Base-by-base conservation (phyloP, 2,329 filamentous ascomycete genomes). In the Cladosporium velox region DNA sequence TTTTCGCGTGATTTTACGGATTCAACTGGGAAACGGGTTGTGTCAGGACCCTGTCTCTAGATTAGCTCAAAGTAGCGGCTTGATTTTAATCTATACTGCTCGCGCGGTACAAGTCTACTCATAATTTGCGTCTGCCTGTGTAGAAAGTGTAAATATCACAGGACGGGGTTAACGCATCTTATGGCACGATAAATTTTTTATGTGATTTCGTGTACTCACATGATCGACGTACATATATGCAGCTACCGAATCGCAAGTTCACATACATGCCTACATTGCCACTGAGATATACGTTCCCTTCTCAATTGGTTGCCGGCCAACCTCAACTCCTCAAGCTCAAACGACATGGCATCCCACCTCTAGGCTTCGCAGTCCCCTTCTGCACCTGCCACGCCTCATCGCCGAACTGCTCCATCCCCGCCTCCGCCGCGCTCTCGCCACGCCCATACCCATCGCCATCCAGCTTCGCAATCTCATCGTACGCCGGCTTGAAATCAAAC, bases 401-500 rank as follows among this genome's bases (percentile, higher is more conserved):
- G 3, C 76, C 75, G 67, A 74, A 77, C 59, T 72, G 69, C 62
- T 71, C 68, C n/a, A 74, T 65, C 0, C 72, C 75, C 12, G 24
- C 26, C 15, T 65, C 64, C 18, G 68, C 70, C 38, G 69, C 60
- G 67, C 69, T 70, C 41, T 47, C 63, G 0, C 8, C 30, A 11
- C 35, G 8, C 11, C 72, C 73, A 59, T 76, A 77, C 8, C 72
- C 74, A 73, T 73, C 66, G 70, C 79, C 72, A 74, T 78, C 71
- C 71, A 74, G 65, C 67, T 72, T 73, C 1, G 72, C 71, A 61
- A 75, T 41, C 61, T 78, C 79, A 15, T 76, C 74, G 68, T 79
- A 83, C 8, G 72, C 72, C 2, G 75, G 73, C 60, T 77, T 73
- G 66, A 88, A 80, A 41, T 86, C 82, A 58, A 86, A 84, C 21